These are phyloP conservation scores for Myrica gale DNA, from an alignment of 306 rosid genomes.

Conservation along the genomic window DNA sequence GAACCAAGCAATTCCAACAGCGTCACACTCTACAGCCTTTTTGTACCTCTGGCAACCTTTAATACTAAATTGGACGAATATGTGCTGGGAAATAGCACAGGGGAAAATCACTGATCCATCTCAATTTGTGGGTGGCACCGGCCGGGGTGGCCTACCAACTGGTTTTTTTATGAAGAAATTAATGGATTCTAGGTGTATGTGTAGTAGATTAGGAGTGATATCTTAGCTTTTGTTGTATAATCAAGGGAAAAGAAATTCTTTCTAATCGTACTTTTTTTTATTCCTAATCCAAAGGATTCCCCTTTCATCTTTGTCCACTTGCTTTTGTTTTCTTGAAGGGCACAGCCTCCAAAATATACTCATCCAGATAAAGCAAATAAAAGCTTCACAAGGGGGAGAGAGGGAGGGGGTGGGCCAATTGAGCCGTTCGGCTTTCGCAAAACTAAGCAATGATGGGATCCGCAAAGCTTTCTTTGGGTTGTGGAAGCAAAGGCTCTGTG, in stretches of 20 bases:
- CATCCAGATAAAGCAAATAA: conserved; percentile 24
- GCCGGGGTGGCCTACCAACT: too few relatives aligned
- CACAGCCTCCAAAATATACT: conserved; percentile 39
- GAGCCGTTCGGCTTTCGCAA: conserved; percentile 35
- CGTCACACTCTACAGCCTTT: background rate
- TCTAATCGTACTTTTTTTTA: background rate
- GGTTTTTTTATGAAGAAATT: too few relatives aligned
- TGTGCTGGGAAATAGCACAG: background rate
- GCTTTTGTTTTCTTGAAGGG: conserved; percentile 27
- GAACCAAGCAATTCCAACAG: conserved; percentile 5
- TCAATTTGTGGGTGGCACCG: too few relatives aligned
- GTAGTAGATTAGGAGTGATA: too few relatives aligned
- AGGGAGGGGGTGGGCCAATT: conserved; percentile 12
- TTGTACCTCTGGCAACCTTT: background rate
- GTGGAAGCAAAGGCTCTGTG: conserved; percentile 18
- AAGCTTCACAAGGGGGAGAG: background rate
- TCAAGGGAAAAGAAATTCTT: background rate
- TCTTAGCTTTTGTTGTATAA: background rate
- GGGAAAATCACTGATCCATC: background rate
- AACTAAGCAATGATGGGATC: conserved; percentile 34
- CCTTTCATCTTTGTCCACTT: conserved; percentile 29
- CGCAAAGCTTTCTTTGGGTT: conserved; percentile 19
- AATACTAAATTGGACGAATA: background rate
- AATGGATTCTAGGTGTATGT: too few relatives aligned
- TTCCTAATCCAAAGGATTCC: conserved; percentile 11